phyloP scores from a whole-genome alignment of 352 stramenopile species.

The Globisporangium apiculatum region DNA sequence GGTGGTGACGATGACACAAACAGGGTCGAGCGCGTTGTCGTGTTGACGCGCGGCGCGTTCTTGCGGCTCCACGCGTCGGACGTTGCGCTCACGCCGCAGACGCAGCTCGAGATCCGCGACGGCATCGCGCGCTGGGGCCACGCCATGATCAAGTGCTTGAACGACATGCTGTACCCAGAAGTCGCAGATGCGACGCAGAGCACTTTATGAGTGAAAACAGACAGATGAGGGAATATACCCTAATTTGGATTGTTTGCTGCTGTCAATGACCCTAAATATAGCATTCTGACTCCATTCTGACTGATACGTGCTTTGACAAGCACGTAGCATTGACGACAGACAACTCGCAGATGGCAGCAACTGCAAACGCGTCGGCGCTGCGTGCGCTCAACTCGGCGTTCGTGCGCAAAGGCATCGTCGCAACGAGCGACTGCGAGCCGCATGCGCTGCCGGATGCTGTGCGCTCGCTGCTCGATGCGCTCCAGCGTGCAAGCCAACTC shows the following conservation, averaged over 20 bases:
- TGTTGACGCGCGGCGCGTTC: conserved; percentile 15
- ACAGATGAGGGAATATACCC: too few relatives aligned
- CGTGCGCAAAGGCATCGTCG: conserved; percentile 27
- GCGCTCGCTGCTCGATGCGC: conserved; percentile 8
- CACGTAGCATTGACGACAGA: too few relatives aligned
- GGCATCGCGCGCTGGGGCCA: conserved; percentile 16
- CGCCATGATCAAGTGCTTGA: conserved; percentile 15
- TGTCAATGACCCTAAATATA: too few relatives aligned
- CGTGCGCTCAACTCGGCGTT: conserved; percentile 24
- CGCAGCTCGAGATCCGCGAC: conserved; percentile 10
- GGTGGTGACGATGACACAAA: not conserved
- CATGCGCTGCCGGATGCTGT: conserved; percentile 6
- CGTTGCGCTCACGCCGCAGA: conserved; percentile 6
- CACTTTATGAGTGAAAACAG: too few relatives aligned
- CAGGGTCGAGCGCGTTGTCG: conserved; percentile 9
- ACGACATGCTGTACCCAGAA: conserved; percentile 13
- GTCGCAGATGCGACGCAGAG: too few relatives aligned
- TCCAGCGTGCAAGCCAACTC: conserved; percentile 13
- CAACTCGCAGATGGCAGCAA: not conserved
- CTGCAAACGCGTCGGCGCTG: conserved; percentile 6
- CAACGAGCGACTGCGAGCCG: not conserved
- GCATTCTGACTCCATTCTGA: too few relatives aligned
- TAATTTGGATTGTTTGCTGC: too few relatives aligned
- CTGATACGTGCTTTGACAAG: too few relatives aligned
- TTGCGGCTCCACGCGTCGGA: conserved; percentile 6